Percentiles rank a stretch among this genome's conserved stretches.
Evolutionary conservation across 345 rosid genomes (phyloP).

Genomic region (Dipteronia sinensis): DNA sequence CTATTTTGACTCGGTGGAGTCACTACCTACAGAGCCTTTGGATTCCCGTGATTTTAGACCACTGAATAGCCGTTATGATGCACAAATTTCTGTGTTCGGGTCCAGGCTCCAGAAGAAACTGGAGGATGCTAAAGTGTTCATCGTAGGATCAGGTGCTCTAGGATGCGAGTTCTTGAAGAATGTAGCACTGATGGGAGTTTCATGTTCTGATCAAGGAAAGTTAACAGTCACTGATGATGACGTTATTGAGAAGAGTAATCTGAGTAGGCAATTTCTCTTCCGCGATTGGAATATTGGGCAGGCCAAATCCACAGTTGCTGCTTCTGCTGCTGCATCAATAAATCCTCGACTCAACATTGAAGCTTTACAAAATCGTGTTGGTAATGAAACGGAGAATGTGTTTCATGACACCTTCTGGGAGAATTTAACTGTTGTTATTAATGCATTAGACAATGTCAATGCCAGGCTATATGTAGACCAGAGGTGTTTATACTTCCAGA

Average conservation of each 20-base stretch:
- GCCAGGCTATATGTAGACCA: conserved; percentile 97
- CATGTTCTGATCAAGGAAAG: conserved; percentile 81
- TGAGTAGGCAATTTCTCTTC: conserved; percentile 96
- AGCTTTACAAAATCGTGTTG: conserved; percentile 94
- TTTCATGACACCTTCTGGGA: conserved; percentile 94
- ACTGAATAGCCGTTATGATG: conserved; percentile 84
- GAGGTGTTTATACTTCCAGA: conserved; percentile 97
- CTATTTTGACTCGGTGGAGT: conserved; percentile 95
- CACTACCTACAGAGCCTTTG: conserved; percentile 76
- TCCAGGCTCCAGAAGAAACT: conserved; percentile 89
- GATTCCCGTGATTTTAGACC: conserved; percentile 74
- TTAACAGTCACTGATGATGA: conserved; percentile 98
- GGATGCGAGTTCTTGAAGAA: conserved; percentile 98
- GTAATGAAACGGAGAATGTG: conserved; percentile 92
- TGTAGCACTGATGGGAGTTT: conserved; percentile 93
- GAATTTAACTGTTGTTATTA: conserved; percentile 73
- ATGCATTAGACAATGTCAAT: conserved; percentile 95
- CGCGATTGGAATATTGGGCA: conserved; percentile 99
- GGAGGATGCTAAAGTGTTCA: conserved; percentile 79
- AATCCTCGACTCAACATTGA: conserved; percentile 75
- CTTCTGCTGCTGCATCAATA: conserved; percentile 81
- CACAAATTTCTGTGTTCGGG: conserved; percentile 98
- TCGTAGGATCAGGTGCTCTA: conserved; percentile 96
- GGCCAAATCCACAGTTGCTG: conserved; percentile 98
- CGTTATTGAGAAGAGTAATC: conserved; percentile 98